Conservation (phyloP, 2,329 filamentous ascomycete genomes). For the Colletotrichum falcatum region DNA sequence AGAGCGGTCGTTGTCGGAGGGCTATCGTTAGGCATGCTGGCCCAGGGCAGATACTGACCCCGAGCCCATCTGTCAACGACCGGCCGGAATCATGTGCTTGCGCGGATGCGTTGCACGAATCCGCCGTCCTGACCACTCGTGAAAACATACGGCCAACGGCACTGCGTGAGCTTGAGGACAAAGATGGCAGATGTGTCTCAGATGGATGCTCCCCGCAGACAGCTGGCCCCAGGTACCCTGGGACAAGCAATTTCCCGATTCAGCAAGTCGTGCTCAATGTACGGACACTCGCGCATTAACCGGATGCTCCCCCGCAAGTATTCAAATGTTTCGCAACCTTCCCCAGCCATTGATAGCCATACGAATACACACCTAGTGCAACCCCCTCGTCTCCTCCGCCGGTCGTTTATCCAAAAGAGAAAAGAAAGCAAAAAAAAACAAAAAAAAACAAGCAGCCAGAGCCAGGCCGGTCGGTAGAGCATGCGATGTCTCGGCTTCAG, state of each 20-base stretch:
- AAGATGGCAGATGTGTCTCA: slow-evolving; percentile 1
- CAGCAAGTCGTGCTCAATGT: not conserved
- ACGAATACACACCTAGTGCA: not conserved
- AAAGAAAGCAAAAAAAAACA: no score
- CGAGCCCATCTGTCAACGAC: not conserved
- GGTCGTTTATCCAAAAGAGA: not conserved
- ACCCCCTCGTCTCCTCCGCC: not conserved
- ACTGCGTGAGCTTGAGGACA: not conserved
- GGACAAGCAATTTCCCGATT: not conserved
- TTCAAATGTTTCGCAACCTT: not conserved
- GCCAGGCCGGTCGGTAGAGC: not conserved
- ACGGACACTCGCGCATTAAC: not conserved
- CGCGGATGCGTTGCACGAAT: not conserved
- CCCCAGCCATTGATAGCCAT: not conserved
- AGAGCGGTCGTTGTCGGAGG: not conserved
- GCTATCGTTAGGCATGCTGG: no score
- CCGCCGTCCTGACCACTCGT: not conserved
- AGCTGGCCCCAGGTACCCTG: not conserved
- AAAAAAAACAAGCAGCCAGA: not conserved
- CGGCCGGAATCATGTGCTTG: not conserved
- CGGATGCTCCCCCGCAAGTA: slow-evolving; percentile 8
- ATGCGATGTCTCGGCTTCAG: slow-evolving; percentile 22
- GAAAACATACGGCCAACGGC: not conserved
- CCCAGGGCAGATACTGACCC: not conserved
- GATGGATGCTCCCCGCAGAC: slow-evolving; percentile 8